Percentiles rank a stretch among this genome's conserved stretches.
phyloP scores from a whole-genome alignment of 164 flowering plant species.

The Magnolia sinica region DNA sequence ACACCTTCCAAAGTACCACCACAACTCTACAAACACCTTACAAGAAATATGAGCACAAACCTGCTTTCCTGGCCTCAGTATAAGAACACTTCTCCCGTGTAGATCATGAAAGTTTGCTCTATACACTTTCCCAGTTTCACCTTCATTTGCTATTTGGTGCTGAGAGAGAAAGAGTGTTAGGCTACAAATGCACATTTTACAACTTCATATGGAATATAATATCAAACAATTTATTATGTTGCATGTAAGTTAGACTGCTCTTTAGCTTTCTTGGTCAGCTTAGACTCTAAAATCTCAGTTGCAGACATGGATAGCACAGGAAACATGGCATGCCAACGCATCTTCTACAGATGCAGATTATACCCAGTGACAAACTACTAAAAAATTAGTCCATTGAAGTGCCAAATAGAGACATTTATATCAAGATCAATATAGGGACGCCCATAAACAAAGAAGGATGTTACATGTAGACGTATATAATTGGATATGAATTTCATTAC shows the following conservation, averaged over 20 bases:
- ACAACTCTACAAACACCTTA: neutral
- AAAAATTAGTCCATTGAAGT: no score
- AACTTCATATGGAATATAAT: neutral
- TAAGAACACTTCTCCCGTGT: conserved; percentile 71
- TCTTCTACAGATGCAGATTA: no score
- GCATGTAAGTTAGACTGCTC: neutral
- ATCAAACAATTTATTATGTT: neutral
- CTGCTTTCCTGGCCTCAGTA: conserved; percentile 80
- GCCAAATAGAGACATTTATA: no score
- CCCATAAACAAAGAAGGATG: no score
- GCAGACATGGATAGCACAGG: no score
- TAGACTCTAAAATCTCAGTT: no score
- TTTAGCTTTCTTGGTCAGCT: no score
- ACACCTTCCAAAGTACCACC: neutral
- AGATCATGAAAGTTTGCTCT: conserved; percentile 82
- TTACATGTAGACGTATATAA: no score
- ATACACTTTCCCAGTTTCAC: conserved; percentile 88
- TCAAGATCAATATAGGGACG: no score
- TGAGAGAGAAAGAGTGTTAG: conserved; percentile 22
- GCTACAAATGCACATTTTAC: neutral
- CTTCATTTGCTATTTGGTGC: conserved; percentile 80
- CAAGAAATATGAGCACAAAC: conserved; percentile 15
- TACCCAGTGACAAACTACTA: no score
- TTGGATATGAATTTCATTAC: no score
- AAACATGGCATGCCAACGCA: no score